Evolutionary conservation across 441 rosid species (phyloP).

Genomic region (Mallotus japonicus): DNA sequence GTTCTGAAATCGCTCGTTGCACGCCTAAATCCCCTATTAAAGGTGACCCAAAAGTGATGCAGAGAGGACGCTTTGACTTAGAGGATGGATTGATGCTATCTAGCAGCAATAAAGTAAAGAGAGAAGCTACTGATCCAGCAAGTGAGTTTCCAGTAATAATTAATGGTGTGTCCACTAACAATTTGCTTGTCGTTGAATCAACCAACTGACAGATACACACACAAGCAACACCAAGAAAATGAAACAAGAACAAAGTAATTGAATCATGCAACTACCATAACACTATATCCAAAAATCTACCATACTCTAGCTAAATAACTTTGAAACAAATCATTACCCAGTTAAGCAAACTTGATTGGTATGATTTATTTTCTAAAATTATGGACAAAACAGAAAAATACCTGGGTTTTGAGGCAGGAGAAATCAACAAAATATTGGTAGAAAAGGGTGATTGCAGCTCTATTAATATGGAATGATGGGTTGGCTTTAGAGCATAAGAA

Average conservation of each 20-base stretch:
- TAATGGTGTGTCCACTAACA: slow-evolving; percentile 23
- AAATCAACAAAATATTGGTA: slow-evolving; percentile 25
- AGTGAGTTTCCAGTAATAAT: slow-evolving; percentile 56
- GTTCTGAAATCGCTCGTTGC: slow-evolving; percentile 38
- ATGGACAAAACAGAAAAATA: slow-evolving; percentile 14
- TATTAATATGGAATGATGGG: slow-evolving; percentile 40
- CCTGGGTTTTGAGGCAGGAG: slow-evolving; percentile 36
- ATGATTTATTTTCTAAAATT: neutral
- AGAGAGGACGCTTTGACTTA: slow-evolving; percentile 38
- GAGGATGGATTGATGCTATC: slow-evolving; percentile 27
- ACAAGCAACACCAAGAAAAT: slow-evolving; percentile 6
- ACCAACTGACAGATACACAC: slow-evolving; percentile 3
- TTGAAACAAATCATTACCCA: neutral
- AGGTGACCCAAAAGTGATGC: slow-evolving; percentile 73
- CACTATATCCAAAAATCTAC: neutral
- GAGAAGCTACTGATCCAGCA: slow-evolving; percentile 72
- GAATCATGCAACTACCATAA: neutral
- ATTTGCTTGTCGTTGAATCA: slow-evolving; percentile 2
- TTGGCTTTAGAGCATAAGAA: slow-evolving; percentile 41
- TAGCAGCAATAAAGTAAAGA: slow-evolving; percentile 63
- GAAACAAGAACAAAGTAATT: neutral
- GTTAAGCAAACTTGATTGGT: neutral
- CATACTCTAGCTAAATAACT: neutral
- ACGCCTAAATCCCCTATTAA: slow-evolving; percentile 46
- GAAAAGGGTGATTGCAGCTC: slow-evolving; percentile 41